Base-by-base conservation (phyloP, 306 rosid species). In the Hippophae gyantsensis region DNA sequence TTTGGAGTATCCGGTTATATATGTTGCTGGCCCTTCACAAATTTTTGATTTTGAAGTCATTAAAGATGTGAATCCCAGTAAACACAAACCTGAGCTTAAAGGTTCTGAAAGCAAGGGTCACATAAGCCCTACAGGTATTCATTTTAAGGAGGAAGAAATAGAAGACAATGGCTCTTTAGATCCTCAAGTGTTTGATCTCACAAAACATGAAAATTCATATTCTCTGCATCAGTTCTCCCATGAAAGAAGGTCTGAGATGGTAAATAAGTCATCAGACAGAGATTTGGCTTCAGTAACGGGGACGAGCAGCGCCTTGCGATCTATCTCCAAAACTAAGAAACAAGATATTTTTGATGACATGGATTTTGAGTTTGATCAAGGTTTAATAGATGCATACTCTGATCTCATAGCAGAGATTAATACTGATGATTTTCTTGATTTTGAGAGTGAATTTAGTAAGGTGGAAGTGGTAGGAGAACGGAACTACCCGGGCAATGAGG, bases 1-100 rank as follows among this genome's bases (percentile, higher is more conserved):
- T 57, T 69, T 92, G 84, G 98, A 87, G 79, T 87, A 83, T 78
- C 99, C 99, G 53, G 76, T 86, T 52, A 74, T 93, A 50, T 62
- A 76, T 77, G 89, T 88, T 53, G 74, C 77, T 64, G 80, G 88
- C 56, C 88, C 95, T 3, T 86, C 86, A 13, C 94, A 93, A 42
- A 52, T 32, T 54, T 65, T 9, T 46, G 50, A 46, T 46, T 46
- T 46, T 46, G 50, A 46, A 46, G 50, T 46, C 50, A 46, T 46
- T 46, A 46, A 46, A 46, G 10, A 46, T 46, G 78, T 60, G 53
- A 55, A 74, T 52, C 63, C 68, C 42, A 9, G 47, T 43, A 40
- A 62, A 42, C 61, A 26, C 12, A 85, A 76, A 69, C 56, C 84
- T 52, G 74, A 58, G 58, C 67, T 58, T 56, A 63, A 73, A 48